phyloP scores from a whole-genome alignment of 257 asterid species.

The Cinchona pubescens region DNA sequence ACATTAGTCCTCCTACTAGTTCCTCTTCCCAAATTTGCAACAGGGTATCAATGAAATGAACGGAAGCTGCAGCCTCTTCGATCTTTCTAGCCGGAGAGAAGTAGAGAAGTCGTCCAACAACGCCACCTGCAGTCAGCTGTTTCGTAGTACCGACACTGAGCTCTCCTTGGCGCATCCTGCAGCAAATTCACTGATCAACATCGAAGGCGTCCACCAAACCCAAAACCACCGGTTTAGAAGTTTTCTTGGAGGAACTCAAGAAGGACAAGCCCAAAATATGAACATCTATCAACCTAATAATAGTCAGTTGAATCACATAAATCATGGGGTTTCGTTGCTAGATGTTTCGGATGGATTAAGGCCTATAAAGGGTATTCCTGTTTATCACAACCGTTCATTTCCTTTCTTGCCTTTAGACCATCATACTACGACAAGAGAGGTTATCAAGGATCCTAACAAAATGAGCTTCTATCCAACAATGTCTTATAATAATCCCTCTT shows the following conservation, averaged over 20 bases:
- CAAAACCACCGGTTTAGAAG: slow-evolving; percentile 3
- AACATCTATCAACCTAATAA: slow-evolving; percentile 12
- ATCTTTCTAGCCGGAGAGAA: slow-evolving; percentile 23
- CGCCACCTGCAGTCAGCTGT: too few species aligned
- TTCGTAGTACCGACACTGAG: too few species aligned
- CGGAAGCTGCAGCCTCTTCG: slow-evolving; percentile 30
- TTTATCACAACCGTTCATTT: slow-evolving; percentile 39
- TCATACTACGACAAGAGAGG: slow-evolving; percentile 23
- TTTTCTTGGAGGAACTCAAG: slow-evolving; percentile 13
- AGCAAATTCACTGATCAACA: slow-evolving; percentile 8
- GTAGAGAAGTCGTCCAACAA: slow-evolving; percentile 17
- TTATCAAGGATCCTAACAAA: slow-evolving; percentile 43
- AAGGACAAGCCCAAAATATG: slow-evolving; percentile 30
- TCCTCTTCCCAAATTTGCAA: slow-evolving; percentile 37
- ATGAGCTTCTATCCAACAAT: slow-evolving; percentile 36
- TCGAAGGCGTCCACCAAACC: slow-evolving; percentile 11
- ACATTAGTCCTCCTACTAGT: slow-evolving; percentile 63
- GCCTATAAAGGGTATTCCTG: slow-evolving; percentile 68
- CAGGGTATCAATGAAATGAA: slow-evolving; percentile 11
- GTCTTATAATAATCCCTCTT: slow-evolving; percentile 19
- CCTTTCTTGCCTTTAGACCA: slow-evolving; percentile 33
- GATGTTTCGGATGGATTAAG: slow-evolving; percentile 55
- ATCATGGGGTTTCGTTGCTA: slow-evolving; percentile 42
- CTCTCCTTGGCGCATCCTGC: slow-evolving; percentile 69
- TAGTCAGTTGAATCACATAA: slow-evolving; percentile 35